Percentiles rank a stretch among this genome's conserved stretches.
phyloP scores from a whole-genome alignment of 2,329 filamentous ascomycete species.

The Beauveria scarabaeidicola region DNA sequence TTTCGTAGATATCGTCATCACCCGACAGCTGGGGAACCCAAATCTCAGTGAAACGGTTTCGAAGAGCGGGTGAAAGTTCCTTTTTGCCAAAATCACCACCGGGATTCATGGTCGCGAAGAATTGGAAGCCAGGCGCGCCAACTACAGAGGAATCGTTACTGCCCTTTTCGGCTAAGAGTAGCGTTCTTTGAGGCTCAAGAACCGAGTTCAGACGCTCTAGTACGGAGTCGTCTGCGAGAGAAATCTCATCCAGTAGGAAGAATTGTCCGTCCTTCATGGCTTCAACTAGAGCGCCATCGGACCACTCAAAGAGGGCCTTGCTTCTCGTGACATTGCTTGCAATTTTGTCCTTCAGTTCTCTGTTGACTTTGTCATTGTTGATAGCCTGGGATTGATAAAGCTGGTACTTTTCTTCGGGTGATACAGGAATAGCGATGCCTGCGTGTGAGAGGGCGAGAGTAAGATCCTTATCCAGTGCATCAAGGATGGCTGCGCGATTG shows the following conservation, averaged over 20 bases:
- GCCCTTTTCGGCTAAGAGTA: constrained; percentile 91
- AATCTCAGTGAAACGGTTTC: constrained; percentile 97
- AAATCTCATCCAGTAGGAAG: constrained; percentile 96
- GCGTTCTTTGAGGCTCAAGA: constrained; percentile 75
- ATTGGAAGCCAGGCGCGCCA: constrained; percentile 76
- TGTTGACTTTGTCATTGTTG: constrained; percentile 38
- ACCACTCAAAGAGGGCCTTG: constrained; percentile 92
- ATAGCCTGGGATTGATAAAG: constrained; percentile 43
- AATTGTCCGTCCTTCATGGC: constrained; percentile 86
- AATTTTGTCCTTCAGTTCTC: constrained; percentile 39
- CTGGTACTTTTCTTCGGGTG: constrained; percentile 47
- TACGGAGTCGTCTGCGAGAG: constrained; percentile 93
- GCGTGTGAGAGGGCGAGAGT: constrained; percentile 33
- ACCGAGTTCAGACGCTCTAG: constrained; percentile 94
- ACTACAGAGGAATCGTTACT: constrained; percentile 71
- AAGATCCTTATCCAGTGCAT: constrained; percentile 57
- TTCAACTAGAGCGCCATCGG: constrained; percentile 84
- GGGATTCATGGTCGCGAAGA: constrained; percentile 98
- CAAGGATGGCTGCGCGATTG: constrained; percentile 67
- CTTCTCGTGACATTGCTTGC: constrained; percentile 48
- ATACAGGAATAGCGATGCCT: constrained; percentile 30
- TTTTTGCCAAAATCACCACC: constrained; percentile 98
- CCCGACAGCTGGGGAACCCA: constrained; percentile 90
- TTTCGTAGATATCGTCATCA: constrained; percentile 76
- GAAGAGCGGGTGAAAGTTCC: constrained; percentile 86